A percentile compares a stretch with the other conserved stretches of the same genome.
These are phyloP conservation scores for Picea glauca DNA, from an alignment of 75 land plant species.

Conservation along the genomic window DNA sequence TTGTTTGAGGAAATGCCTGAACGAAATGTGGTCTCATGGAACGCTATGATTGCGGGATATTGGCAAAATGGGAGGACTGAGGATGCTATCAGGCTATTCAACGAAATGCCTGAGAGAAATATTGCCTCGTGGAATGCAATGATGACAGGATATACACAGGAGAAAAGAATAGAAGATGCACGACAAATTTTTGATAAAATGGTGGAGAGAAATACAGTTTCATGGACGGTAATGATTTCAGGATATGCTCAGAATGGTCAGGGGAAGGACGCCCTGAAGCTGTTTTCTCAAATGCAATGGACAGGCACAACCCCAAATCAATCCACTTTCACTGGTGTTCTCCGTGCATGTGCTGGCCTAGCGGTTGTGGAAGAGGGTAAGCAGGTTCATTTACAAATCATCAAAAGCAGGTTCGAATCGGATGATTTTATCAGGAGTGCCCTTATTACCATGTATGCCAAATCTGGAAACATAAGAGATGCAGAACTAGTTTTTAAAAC, in stretches of 20 bases:
- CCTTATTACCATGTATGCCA: too few species aligned
- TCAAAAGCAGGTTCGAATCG: too few species aligned
- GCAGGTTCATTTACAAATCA: too few species aligned
- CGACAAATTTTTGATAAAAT: conserved; percentile 35
- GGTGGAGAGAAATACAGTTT: conserved; percentile 30
- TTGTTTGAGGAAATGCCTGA: conserved; percentile 34
- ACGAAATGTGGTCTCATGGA: conserved; percentile 45
- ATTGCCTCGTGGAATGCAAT: conserved; percentile 48
- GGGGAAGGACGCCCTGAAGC: conserved; percentile 12
- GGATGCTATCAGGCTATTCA: conserved; percentile 43
- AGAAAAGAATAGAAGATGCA: conserved; percentile 47
- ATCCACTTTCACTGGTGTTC: too few species aligned
- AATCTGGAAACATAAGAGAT: too few species aligned
- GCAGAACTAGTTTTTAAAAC: too few species aligned
- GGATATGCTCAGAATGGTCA: conserved; percentile 28
- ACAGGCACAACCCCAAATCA: neutral
- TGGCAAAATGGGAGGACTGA: conserved; percentile 30
- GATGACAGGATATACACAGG: conserved; percentile 60
- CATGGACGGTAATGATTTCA: conserved; percentile 26
- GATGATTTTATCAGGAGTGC: too few species aligned
- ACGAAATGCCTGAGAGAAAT: conserved; percentile 43
- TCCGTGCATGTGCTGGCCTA: too few species aligned
- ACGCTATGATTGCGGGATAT: conserved; percentile 54
- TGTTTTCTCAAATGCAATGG: conserved; percentile 32
- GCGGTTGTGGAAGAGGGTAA: too few species aligned